phyloP scores from a whole-genome alignment of 805 yeast species.

The Wickerhamiella australiensis region DNA sequence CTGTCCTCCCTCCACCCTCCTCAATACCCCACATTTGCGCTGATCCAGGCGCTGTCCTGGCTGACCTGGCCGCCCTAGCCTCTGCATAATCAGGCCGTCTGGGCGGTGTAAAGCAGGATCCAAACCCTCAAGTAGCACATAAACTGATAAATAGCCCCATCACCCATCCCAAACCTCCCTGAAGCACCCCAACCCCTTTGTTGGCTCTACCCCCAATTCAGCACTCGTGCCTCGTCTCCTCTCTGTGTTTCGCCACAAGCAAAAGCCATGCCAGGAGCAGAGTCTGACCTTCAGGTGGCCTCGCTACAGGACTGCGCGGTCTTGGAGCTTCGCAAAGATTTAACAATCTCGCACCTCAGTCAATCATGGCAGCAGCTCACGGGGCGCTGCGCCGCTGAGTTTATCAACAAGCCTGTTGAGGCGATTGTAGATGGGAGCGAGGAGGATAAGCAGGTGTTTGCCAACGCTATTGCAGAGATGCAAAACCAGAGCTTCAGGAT shows the following conservation, averaged over 20 bases:
- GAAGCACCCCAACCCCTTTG: too few species aligned
- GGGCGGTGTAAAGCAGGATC: too few species aligned
- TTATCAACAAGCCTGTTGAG: slow-evolving; percentile 21
- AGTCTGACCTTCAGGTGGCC: slow-evolving; percentile 10
- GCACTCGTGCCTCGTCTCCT: background rate
- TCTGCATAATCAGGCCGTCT: background rate
- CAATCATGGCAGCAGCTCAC: slow-evolving; percentile 69
- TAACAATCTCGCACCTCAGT: slow-evolving; percentile 62
- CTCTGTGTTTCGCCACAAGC: background rate
- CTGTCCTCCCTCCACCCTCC: too few species aligned
- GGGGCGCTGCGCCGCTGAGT: slow-evolving; percentile 31
- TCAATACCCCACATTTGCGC: background rate
- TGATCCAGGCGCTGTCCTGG: too few species aligned
- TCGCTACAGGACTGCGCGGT: slow-evolving; percentile 28
- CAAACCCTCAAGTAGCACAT: too few species aligned
- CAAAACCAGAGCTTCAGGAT: slow-evolving; percentile 7
- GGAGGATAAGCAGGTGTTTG: slow-evolving; percentile 21
- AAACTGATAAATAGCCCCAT: too few species aligned
- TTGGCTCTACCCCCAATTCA: too few species aligned
- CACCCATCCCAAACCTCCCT: too few species aligned
- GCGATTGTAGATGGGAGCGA: slow-evolving; percentile 22
- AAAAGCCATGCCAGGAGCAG: slow-evolving; percentile 4
- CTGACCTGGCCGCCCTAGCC: too few species aligned
- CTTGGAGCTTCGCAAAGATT: slow-evolving; percentile 69
- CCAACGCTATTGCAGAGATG: slow-evolving; percentile 15